Evolutionary conservation across 441 rosid species (phyloP), one percentile per base, ranked within the genome.

Genomic region (Gossypium gossypioides): DNA sequence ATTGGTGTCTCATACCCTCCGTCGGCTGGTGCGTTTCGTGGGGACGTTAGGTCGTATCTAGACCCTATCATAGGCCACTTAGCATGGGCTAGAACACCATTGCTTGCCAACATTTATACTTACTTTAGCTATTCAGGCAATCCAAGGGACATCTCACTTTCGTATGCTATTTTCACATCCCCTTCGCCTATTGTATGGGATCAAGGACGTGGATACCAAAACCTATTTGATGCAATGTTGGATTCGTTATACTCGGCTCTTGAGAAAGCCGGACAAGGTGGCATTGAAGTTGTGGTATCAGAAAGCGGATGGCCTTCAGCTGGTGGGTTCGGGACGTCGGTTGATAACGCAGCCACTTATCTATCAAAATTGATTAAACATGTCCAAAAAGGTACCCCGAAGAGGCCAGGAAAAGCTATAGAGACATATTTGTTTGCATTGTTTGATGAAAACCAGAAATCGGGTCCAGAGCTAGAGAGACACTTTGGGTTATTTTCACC

Each of bases 251-350:
- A 81, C 76, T 80, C 87, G 0, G 84, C 90, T 27, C 64, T 86
- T 0, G 88, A 86, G 37, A 75, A 72, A 3, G 60, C 80, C 0
- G 85, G 85, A 0, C 85, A 84, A 0, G 68, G 76, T 1, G 73
- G 83, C 42, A 59, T 88, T 13, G 60, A 74, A 0, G 80, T 88
- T 29, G 90, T 86, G 0, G 84, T 88, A 0, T 86, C 89, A 0
- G 92, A 88, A 79, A 86, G 85, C 8, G 92, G 92, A 1, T 88
- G 92, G 92, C 90, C 92, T 1, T 85, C 92, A 0, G 82, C 70
- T 0, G 89, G 92, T 0, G 86, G 73, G 25, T 10, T 1, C 15
- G 89, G 55, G 0, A 76, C 92, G 0, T 74, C 57, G 12, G 37
- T 54, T 2, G 86, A 77, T 2, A 88, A 86, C 12, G 87, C 89